Evolutionary conservation across 1,284 basidiomycete species (phyloP).

Genomic region (Macrocystidia cucumis): DNA sequence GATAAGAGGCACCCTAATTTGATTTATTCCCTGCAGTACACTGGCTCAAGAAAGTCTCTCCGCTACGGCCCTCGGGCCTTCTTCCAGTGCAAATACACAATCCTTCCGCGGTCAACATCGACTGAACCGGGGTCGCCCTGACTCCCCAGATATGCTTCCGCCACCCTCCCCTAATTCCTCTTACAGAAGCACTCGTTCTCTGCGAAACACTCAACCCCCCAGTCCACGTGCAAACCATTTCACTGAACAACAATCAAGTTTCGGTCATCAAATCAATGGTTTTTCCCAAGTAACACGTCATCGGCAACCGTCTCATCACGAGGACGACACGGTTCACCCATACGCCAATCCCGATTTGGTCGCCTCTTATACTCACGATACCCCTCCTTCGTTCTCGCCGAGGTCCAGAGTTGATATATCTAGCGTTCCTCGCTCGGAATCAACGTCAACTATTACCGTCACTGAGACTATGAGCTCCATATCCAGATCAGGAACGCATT

Average conservation of each 20-base stretch:
- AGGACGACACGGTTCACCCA: slow-evolving; percentile 49
- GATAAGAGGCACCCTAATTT: too few species aligned
- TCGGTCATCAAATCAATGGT: too few species aligned
- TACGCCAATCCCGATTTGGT: slow-evolving; percentile 70
- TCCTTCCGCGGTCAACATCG: slow-evolving; percentile 21
- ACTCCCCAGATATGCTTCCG: slow-evolving; percentile 12
- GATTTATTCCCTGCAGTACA: slow-evolving; percentile 21
- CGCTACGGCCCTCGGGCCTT: slow-evolving; percentile 37
- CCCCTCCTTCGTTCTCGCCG: slow-evolving; percentile 16
- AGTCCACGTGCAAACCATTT: not conserved
- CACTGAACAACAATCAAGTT: too few species aligned
- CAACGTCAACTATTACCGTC: slow-evolving; percentile 49
- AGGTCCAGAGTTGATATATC: slow-evolving; percentile 15
- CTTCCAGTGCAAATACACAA: slow-evolving; percentile 22
- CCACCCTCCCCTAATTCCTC: slow-evolving; percentile 10
- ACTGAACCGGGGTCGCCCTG: slow-evolving; percentile 12
- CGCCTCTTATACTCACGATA: slow-evolving; percentile 26
- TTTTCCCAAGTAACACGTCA: too few species aligned
- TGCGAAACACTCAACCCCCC: not conserved
- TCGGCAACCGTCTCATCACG: slow-evolving; percentile 17
- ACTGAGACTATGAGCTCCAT: slow-evolving; percentile 31
- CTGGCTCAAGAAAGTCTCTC: slow-evolving; percentile 56
- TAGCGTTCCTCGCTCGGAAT: slow-evolving; percentile 27
- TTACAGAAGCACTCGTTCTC: not conserved
- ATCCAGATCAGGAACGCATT: slow-evolving; percentile 25